Percentiles rank a stretch among this genome's conserved stretches.
phyloP scores from a whole-genome alignment of 106 monocot species.

The Phalaenopsis equestris region DNA sequence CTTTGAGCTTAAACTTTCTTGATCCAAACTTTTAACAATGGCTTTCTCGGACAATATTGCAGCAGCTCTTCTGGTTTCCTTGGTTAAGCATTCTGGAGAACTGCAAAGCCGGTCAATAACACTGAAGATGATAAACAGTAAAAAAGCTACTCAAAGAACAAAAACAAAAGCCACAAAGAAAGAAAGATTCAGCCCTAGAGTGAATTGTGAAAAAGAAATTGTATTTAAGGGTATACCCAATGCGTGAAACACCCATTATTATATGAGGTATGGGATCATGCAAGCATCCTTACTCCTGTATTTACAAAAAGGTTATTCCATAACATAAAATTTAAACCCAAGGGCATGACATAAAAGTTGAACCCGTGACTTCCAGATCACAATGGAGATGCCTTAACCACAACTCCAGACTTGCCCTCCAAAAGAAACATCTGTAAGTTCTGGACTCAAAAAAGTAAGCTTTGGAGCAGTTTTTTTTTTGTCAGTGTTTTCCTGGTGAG shows the following conservation, averaged over 20 bases:
- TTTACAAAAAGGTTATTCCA: not conserved
- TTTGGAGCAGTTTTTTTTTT: not conserved
- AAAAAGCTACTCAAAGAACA: not conserved
- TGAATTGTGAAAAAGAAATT: not conserved
- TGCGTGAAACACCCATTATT: not conserved
- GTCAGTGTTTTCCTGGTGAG: not conserved
- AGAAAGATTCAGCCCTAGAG: not conserved
- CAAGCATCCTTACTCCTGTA: not conserved
- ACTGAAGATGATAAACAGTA: not conserved
- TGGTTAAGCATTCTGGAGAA: conserved; percentile 34
- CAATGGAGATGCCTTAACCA: not conserved
- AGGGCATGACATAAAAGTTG: too few species aligned
- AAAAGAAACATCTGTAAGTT: not conserved
- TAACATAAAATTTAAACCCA: too few species aligned
- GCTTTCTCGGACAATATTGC: conserved; percentile 22
- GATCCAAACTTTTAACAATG: conserved; percentile 26
- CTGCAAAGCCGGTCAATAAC: conserved; percentile 13
- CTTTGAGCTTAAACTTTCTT: conserved; percentile 20
- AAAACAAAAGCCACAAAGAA: not conserved
- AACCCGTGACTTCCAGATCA: not conserved
- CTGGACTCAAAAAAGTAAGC: not conserved
- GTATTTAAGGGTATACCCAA: not conserved
- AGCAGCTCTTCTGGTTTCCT: conserved; percentile 14
- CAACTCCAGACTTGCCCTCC: not conserved
- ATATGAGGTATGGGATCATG: not conserved